These are phyloP conservation scores for Clavispora fructus DNA, from an alignment of 805 yeast genomes.

Conservation along the genomic window DNA sequence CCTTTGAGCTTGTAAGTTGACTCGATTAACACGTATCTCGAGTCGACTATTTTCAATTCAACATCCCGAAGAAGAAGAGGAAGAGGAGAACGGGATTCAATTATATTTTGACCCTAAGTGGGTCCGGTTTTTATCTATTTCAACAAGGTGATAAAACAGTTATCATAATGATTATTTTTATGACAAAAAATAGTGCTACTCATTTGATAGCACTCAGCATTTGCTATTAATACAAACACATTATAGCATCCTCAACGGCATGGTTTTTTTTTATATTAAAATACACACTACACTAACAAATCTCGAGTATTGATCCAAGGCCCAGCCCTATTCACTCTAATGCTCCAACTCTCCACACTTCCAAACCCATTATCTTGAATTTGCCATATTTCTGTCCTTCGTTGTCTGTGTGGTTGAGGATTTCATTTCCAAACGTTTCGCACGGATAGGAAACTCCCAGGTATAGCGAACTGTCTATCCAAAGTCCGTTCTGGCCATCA, in stretches of 20 bases:
- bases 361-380: constrained; percentile 72
- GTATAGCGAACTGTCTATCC: constrained; percentile 71
- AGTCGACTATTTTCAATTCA: neutral
- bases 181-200: neutral
- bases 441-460: constrained; percentile 77
- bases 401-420: constrained; percentile 34
- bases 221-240: constrained; percentile 3
- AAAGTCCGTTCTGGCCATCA: constrained; percentile 86
- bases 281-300: neutral
- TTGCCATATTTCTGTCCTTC: constrained; percentile 36
- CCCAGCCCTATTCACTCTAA: constrained; percentile 1
- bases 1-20: neutral
- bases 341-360: constrained; percentile 73
- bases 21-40: constrained; percentile 7
- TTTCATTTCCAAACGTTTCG: constrained; percentile 87
- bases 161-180: constrained; percentile 28
- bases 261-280: constrained; percentile 18
- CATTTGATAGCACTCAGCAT: constrained; percentile 8
- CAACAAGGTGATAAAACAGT: constrained; percentile 19
- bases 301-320: neutral
- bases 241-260: constrained; percentile 47
- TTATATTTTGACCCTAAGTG: constrained; percentile 16
- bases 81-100: constrained; percentile 4
- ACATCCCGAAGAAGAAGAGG: neutral
- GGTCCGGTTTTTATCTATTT: constrained; percentile 17